phyloP scores from a whole-genome alignment of 2,329 filamentous ascomycete species.

The Thielaviopsis populi region DNA sequence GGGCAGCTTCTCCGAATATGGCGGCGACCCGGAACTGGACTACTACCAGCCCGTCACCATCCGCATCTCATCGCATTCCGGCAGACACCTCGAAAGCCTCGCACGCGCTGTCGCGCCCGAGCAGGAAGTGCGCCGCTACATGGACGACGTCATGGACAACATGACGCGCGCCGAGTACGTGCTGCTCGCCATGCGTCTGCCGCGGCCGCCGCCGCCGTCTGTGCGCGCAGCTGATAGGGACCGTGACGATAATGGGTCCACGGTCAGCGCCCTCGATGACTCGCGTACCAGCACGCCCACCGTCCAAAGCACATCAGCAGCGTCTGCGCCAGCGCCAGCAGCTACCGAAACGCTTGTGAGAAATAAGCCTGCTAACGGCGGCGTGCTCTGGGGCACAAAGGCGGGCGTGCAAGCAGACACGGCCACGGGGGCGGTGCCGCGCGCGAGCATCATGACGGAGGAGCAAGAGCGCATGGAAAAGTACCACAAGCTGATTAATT shows the following conservation, averaged over 20 bases:
- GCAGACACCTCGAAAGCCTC: slow-evolving; percentile 45
- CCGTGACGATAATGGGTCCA: slow-evolving; percentile 21
- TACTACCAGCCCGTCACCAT: slow-evolving; percentile 65
- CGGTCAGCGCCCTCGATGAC: slow-evolving; percentile 22
- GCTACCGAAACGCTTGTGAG: slow-evolving; percentile 17
- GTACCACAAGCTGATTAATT: slow-evolving; percentile 27
- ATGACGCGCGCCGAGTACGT: slow-evolving; percentile 55
- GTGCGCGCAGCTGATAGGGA: slow-evolving; percentile 23
- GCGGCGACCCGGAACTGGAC: slow-evolving; percentile 47
- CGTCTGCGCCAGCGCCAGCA: slow-evolving; percentile 13
- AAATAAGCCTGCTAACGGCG: slow-evolving; percentile 19
- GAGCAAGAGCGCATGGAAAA: slow-evolving; percentile 26
- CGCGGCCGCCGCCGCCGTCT: slow-evolving; percentile 24
- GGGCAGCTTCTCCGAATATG: slow-evolving; percentile 50
- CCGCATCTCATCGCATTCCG: slow-evolving; percentile 38
- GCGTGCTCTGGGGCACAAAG: slow-evolving; percentile 26
- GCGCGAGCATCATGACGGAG: slow-evolving; percentile 17
- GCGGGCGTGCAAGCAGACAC: not conserved
- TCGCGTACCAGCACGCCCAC: slow-evolving; percentile 22
- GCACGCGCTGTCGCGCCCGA: slow-evolving; percentile 45
- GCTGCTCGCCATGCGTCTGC: slow-evolving; percentile 50
- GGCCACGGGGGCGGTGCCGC: slow-evolving; percentile 10
- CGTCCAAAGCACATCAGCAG: slow-evolving; percentile 23
- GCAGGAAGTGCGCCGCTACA: slow-evolving; percentile 49
- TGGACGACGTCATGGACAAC: slow-evolving; percentile 55